Evolutionary conservation across 306 rosid genomes (phyloP), one percentile per base, ranked within the genome.

Genomic region (Elaeagnus macrophylla): DNA sequence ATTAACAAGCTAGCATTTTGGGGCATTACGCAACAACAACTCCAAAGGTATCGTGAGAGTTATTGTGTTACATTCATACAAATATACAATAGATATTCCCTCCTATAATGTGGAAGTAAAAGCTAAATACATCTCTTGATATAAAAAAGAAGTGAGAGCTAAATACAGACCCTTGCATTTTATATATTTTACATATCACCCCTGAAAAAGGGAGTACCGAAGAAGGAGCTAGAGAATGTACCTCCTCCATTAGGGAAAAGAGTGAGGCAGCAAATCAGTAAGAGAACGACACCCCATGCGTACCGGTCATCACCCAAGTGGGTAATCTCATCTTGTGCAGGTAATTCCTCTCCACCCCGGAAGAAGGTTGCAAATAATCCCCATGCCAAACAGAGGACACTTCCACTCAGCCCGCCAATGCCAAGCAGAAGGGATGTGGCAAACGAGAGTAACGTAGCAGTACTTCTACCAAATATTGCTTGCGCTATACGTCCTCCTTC

Each of bases 401-500:
- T 90, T 0, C 97, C 97, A 54, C 95, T 90, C 58, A 90, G 73
- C 42, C 97, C 95, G 1, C 95, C 97, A 1, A 81, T 53, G n/a
- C 95, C 94, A 2, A 90, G 94, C 72, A 90, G 52, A 10, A 90
- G 66, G 0, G 95, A 90, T 1, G 95, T 81, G 16, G 75, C 83
- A 46, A 81, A 83, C 0, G 97, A 90, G 32, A 90, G 86, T 39
- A 90, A 42, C 0, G 84, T 49, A 0, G 95, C 88, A 0, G 83
- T 83, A 68, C 77, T 80, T 76, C 95, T 79, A 12, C 95, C 95
- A 8, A 90, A 77, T 84, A 90, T 79, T 66, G 97, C 97, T 65
- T 90, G 97, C 0, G 86, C 88, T 25, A 90, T 90, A 36, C 97
- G 83, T 19, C 97, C 97, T 61, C 97, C 97, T 75, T 90, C 97